Evolutionary conservation across 2,329 filamentous ascomycete species (phyloP).

Genomic region (Waltergamsia citrina): DNA sequence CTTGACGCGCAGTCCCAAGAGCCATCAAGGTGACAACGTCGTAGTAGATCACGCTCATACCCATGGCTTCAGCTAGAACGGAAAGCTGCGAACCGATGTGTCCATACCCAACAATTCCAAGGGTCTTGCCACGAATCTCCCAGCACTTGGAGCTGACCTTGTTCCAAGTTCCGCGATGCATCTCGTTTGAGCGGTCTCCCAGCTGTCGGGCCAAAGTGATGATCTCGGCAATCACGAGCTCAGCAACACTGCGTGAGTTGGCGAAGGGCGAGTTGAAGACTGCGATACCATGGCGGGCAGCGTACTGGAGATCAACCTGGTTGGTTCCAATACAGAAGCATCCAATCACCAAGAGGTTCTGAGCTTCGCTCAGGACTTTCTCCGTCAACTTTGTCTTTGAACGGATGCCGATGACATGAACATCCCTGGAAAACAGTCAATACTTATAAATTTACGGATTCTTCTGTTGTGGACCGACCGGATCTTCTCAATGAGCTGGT

Average conservation of each 20-base stretch:
- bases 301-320: constrained; percentile 80
- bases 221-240: constrained; percentile 90
- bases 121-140: constrained; percentile 96
- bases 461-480: constrained; percentile 40
- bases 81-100: constrained; percentile 96
- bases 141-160: constrained; percentile 96
- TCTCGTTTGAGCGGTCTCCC: constrained; percentile 83
- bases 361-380: constrained; percentile 76
- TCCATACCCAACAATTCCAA: constrained; percentile 93
- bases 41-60: constrained; percentile 96
- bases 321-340: constrained; percentile 99
- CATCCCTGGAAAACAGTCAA: constrained; percentile 49
- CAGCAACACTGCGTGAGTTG: constrained; percentile 94
- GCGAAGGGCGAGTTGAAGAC: constrained; percentile 99
- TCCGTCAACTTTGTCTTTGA: constrained; percentile 94
- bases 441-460: background rate
- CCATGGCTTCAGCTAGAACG: constrained; percentile 93
- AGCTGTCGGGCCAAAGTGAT: constrained; percentile 87
- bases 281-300: constrained; percentile 77
- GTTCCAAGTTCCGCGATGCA: constrained; percentile 94
- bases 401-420: constrained; percentile 95
- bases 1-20: constrained; percentile 78
- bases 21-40: constrained; percentile 93
- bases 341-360: constrained; percentile 89
- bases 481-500: constrained; percentile 95